phyloP scores from a whole-genome alignment of 2,329 filamentous ascomycete genomes.

The Apiospora aurea region DNA sequence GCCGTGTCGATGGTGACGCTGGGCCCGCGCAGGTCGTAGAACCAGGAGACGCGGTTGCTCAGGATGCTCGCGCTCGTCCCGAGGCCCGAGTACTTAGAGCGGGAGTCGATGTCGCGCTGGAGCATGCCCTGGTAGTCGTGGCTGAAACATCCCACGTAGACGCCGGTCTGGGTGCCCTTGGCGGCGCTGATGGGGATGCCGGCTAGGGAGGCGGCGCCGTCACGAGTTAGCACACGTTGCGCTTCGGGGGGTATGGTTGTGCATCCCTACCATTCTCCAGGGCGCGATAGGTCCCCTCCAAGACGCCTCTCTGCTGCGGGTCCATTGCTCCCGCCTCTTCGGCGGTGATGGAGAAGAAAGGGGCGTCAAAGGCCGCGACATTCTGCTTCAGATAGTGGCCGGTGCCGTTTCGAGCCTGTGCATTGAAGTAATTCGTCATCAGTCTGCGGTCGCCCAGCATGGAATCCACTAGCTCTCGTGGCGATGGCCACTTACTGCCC shows the following conservation, averaged over 20 bases:
- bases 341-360: constrained; percentile 27
- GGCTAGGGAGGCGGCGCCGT: neutral
- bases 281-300: constrained; percentile 16
- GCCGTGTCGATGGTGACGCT: constrained; percentile 55
- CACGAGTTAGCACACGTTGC: neutral
- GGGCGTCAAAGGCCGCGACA: constrained; percentile 27
- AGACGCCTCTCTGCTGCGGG: constrained; percentile 61
- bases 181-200: constrained; percentile 27
- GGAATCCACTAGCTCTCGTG: too few relatives aligned
- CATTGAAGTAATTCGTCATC: too few relatives aligned
- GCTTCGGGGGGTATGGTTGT: neutral
- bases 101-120: constrained; percentile 20
- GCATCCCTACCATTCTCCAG: constrained; percentile 30
- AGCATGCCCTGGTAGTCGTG: constrained; percentile 5
- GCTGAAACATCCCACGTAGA: constrained; percentile 24
- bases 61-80: constrained; percentile 45
- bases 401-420: too few relatives aligned
- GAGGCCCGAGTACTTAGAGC: constrained; percentile 25
- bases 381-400: too few relatives aligned
- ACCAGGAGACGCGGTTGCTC: constrained; percentile 36
- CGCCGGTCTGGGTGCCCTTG: constrained; percentile 24
- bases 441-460: too few relatives aligned
- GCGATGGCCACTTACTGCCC: constrained; percentile 33
- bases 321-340: constrained; percentile 46
- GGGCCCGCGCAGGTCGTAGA: constrained; percentile 48